A percentile compares a stretch with the other conserved stretches of the same genome.
Conservation (phyloP, 2,329 filamentous ascomycete genomes). For the Sclerotinia sclerotiorum region DNA sequence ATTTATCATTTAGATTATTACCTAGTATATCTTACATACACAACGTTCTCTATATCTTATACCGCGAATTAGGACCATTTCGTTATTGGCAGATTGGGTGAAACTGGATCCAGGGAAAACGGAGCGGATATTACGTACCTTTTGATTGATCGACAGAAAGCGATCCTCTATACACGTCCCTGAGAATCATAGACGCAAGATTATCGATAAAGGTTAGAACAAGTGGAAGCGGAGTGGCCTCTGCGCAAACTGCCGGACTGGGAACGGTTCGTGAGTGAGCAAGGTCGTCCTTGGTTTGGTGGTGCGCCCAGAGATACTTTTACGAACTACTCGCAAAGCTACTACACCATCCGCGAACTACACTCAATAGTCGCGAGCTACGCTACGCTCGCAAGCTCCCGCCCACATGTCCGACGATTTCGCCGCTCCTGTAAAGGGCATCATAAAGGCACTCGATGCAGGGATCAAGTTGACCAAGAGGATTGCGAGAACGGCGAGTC, state of each 20-base stretch:
- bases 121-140: not conserved
- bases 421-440: constrained; percentile 35
- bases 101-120: not conserved
- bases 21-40: not conserved
- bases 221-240: constrained; percentile 12
- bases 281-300: constrained; percentile 8
- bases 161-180: not conserved
- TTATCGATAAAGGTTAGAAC: constrained; percentile 6
- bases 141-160: constrained; percentile 4
- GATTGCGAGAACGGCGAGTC: constrained; percentile 31
- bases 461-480: constrained; percentile 36
- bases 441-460: constrained; percentile 36
- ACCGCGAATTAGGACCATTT: not conserved
- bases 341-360: not conserved
- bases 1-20: not conserved
- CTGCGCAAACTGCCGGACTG: constrained; percentile 2
- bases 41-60: not conserved
- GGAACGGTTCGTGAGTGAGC: not conserved
- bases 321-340: not conserved
- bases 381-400: constrained; percentile 16
- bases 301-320: not conserved
- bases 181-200: not conserved
- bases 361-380: constrained; percentile 1
- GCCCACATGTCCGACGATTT: constrained; percentile 29
- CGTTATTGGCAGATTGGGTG: not conserved